Conservation (phyloP, 2,329 filamentous ascomycete species). For the Sporothrix variecibatus region DNA sequence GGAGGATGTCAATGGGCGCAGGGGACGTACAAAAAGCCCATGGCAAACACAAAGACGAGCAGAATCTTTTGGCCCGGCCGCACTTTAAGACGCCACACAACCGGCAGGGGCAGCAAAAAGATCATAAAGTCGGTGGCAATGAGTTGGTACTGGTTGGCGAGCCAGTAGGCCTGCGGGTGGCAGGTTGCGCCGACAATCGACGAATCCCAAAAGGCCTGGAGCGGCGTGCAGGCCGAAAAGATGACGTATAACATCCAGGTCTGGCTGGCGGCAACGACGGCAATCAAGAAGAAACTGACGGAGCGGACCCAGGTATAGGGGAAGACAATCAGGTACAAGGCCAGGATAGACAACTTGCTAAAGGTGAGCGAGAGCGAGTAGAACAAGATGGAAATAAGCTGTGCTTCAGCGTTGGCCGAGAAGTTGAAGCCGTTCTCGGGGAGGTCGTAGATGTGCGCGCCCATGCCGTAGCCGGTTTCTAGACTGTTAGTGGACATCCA, state of each 20-base stretch:
- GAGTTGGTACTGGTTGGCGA: constrained; percentile 28
- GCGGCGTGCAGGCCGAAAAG: constrained; percentile 38
- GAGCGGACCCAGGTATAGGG: constrained; percentile 38
- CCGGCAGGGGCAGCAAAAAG: constrained; percentile 29
- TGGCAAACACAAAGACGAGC: constrained; percentile 41
- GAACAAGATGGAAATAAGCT: constrained; percentile 32
- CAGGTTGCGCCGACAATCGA: constrained; percentile 19
- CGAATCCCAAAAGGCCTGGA: constrained; percentile 38
- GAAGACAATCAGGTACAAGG: constrained; percentile 37
- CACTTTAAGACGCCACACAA: constrained; percentile 29
- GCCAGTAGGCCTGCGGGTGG: constrained; percentile 27
- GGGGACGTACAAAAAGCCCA: constrained; percentile 43
- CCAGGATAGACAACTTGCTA: constrained; percentile 37
- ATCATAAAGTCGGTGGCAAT: constrained; percentile 68
- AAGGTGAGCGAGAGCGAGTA: constrained; percentile 36
- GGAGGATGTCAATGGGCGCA: too few species aligned
- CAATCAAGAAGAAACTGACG: constrained; percentile 35
- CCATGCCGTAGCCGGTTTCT: constrained; percentile 26
- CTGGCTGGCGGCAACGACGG: constrained; percentile 34
- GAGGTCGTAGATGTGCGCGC: constrained; percentile 23
- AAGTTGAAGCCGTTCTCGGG: background rate
- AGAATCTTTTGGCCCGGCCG: constrained; percentile 24
- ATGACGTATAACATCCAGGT: constrained; percentile 36
- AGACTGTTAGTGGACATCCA: background rate
- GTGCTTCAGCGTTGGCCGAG: constrained; percentile 14